Evolutionary conservation across 2,329 filamentous ascomycete species (phyloP).

Genomic region (Bimuria novae-zelandiae): DNA sequence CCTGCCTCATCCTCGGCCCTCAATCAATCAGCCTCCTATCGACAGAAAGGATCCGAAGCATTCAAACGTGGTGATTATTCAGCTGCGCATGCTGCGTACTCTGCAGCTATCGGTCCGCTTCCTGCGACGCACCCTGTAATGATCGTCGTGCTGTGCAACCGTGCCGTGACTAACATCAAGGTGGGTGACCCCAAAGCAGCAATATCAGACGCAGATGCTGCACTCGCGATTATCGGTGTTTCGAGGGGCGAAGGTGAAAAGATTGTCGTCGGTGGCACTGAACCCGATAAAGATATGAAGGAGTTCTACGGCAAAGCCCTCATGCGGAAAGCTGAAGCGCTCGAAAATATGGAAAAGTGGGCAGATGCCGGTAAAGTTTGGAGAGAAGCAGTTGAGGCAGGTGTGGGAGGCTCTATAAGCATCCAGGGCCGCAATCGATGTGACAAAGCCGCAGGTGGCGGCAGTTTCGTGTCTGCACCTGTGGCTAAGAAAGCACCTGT

Average conservation of each 20-base stretch:
- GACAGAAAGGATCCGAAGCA: constrained; percentile 79
- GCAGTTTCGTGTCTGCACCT: constrained; percentile 20
- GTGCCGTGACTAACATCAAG: constrained; percentile 86
- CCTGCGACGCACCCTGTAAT: constrained; percentile 79
- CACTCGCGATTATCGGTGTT: constrained; percentile 77
- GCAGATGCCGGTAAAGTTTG: constrained; percentile 78
- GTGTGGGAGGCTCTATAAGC: constrained; percentile 82
- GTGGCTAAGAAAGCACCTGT: constrained; percentile 30
- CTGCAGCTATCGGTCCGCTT: constrained; percentile 73
- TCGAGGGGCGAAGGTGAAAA: constrained; percentile 78
- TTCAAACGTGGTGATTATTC: constrained; percentile 96
- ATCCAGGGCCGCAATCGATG: constrained; percentile 87
- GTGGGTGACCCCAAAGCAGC: constrained; percentile 89
- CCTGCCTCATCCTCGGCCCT: constrained; percentile 70
- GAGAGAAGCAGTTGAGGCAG: constrained; percentile 80
- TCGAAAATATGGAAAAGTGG: constrained; percentile 97
- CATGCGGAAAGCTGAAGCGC: constrained; percentile 90
- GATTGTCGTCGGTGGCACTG: constrained; percentile 68
- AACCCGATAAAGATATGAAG: constrained; percentile 77
- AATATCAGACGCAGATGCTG: constrained; percentile 80
- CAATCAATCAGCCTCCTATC: constrained; percentile 75
- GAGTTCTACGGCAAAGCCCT: constrained; percentile 93
- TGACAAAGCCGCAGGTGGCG: constrained; percentile 72
- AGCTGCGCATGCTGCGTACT: constrained; percentile 81
- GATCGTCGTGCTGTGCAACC: constrained; percentile 90